phyloP scores from a whole-genome alignment of 805 yeast genomes.

The Candida suzukii region DNA sequence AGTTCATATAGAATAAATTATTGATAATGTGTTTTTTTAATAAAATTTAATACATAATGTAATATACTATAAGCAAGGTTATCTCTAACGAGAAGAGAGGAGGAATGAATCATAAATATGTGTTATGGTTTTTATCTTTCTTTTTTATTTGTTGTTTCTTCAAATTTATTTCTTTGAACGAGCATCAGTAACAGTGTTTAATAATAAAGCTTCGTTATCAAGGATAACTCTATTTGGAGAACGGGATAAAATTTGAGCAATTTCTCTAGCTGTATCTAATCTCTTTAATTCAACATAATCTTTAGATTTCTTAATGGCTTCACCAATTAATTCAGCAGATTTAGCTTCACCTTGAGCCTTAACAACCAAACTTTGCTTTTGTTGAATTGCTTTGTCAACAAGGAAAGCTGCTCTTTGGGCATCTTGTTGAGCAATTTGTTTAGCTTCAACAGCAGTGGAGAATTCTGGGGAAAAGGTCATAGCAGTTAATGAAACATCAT shows the following conservation, averaged over 20 bases:
- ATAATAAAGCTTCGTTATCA: conserved; percentile 85
- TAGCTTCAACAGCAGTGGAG: conserved; percentile 95
- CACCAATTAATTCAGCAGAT: conserved; percentile 97
- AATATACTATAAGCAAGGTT: conserved; percentile 1
- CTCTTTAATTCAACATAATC: conserved; percentile 96
- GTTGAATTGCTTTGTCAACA: conserved; percentile 96
- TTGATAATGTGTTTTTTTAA: too few species aligned
- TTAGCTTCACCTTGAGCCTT: conserved; percentile 98
- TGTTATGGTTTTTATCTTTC: not conserved
- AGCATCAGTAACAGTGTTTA: conserved; percentile 80
- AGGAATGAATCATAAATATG: not conserved
- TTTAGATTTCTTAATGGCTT: conserved; percentile 91
- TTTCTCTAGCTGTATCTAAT: conserved; percentile 94
- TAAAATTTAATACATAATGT: not conserved
- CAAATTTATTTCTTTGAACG: conserved; percentile 35
- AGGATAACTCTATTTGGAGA: conserved; percentile 90
- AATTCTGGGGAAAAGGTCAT: conserved; percentile 99
- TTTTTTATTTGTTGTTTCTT: too few species aligned
- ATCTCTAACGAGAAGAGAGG: too few species aligned
- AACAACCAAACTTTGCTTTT: conserved; percentile 94
- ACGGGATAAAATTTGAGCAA: conserved; percentile 74
- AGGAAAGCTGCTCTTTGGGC: conserved; percentile 97
- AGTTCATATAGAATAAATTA: too few species aligned
- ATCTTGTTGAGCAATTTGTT: conserved; percentile 98
- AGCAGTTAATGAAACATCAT: conserved; percentile 92